phyloP scores from a whole-genome alignment of 2,329 filamentous ascomycete species.

The Fusarium gaditjirri region DNA sequence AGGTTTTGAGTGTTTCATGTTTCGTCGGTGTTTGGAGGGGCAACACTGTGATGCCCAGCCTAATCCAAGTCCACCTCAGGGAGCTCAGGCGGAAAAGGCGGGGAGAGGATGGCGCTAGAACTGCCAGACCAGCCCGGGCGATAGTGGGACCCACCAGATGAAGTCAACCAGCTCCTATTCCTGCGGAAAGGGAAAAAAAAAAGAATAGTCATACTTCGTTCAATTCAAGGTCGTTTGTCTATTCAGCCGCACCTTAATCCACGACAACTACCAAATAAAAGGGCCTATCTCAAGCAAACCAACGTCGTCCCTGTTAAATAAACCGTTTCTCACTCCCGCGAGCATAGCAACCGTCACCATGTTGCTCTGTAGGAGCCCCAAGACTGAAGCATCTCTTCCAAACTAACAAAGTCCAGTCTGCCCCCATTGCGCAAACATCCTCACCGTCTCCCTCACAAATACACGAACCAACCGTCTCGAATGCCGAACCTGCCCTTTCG shows the following conservation, averaged over 20 bases:
- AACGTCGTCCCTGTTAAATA: neutral
- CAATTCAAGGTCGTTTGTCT: neutral
- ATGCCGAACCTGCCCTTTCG: constrained; percentile 95
- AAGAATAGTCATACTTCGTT: constrained; percentile 17
- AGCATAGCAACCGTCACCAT: constrained; percentile 55
- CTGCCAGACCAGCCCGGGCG: constrained; percentile 4
- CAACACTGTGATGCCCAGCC: constrained; percentile 9
- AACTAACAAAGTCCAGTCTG: constrained; percentile 67
- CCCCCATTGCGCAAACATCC: constrained; percentile 84
- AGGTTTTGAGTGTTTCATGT: neutral
- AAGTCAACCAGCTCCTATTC: neutral
- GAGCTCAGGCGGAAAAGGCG: constrained; percentile 30
- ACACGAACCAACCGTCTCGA: constrained; percentile 83
- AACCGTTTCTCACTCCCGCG: neutral
- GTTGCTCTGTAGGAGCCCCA: constrained; percentile 69
- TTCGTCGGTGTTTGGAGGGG: constrained; percentile 35
- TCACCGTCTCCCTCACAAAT: constrained; percentile 74
- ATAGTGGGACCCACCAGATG: constrained; percentile 30
- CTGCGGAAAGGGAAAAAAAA: neutral
- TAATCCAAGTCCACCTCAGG: neutral
- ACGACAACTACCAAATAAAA: neutral
- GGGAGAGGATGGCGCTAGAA: constrained; percentile 28
- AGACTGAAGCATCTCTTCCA: constrained; percentile 8
- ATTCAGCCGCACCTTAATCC: neutral
- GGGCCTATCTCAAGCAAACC: neutral